Percentiles rank a stretch among this genome's conserved stretches.
These are phyloP conservation scores for Pseudogymnoascus sp. DNA, from an alignment of 2,329 filamentous ascomycete species.

Conservation along the genomic window DNA sequence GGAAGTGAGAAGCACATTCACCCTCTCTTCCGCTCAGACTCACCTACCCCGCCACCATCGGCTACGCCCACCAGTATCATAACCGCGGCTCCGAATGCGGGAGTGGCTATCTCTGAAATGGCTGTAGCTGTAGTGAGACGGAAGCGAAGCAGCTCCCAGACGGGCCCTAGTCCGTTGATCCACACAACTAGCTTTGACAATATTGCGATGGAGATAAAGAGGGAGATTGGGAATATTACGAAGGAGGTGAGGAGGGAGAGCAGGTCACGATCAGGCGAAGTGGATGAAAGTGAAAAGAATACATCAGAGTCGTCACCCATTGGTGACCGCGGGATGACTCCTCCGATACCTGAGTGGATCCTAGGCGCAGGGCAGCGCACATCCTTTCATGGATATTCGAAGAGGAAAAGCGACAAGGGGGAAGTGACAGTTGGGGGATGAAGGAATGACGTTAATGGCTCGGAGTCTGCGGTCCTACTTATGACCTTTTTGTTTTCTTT, in stretches of 20 bases:
- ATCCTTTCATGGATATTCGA: slow-evolving; percentile 40
- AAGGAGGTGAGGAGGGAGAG: slow-evolving; percentile 13
- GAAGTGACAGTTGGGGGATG: not conserved
- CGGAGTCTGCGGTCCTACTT: not conserved
- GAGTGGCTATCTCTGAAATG: slow-evolving; percentile 51
- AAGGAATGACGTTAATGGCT: not conserved
- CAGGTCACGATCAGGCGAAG: slow-evolving; percentile 8
- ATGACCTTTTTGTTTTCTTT: not conserved
- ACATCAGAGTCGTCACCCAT: not conserved
- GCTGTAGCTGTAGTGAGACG: slow-evolving; percentile 43
- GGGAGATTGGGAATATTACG: slow-evolving; percentile 21
- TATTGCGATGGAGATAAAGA: slow-evolving; percentile 20
- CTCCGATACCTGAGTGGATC: slow-evolving; percentile 54
- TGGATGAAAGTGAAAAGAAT: not conserved
- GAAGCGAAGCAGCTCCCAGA: slow-evolving; percentile 47
- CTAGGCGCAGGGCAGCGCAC: slow-evolving; percentile 43
- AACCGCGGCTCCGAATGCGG: slow-evolving; percentile 59
- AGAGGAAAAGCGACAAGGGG: slow-evolving; percentile 25
- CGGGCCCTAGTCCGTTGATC: slow-evolving; percentile 40
- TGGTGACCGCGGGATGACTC: slow-evolving; percentile 43
- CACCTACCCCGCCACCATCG: slow-evolving; percentile 55
- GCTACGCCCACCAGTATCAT: slow-evolving; percentile 63
- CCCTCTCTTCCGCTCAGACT: slow-evolving; percentile 67
- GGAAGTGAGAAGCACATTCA: slow-evolving; percentile 62
- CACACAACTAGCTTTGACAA: slow-evolving; percentile 42